phyloP scores from a whole-genome alignment of 352 stramenopile species.

The Plasmopara halstedii region DNA sequence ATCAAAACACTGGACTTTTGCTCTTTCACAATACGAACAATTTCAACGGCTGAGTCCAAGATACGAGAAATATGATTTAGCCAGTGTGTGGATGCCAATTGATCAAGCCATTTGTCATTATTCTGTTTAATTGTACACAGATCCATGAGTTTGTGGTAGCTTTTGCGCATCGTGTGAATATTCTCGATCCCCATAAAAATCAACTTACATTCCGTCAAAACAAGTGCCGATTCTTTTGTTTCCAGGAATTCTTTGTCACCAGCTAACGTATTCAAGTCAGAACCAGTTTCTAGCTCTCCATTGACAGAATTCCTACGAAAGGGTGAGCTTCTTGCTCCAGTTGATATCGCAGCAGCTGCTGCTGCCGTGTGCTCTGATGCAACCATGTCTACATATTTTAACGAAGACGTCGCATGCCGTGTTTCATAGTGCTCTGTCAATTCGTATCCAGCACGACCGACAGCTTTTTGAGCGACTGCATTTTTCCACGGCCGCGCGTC shows the following conservation, averaged over 20 bases:
- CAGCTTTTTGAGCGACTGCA: conserved; percentile 84
- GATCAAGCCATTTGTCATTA: conserved; percentile 77
- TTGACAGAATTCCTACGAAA: conserved; percentile 11
- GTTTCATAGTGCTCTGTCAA: conserved; percentile 81
- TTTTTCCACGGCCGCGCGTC: conserved; percentile 87
- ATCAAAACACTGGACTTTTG: conserved; percentile 91
- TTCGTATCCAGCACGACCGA: conserved; percentile 84
- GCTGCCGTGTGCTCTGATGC: conserved; percentile 26
- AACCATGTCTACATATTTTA: conserved; percentile 63
- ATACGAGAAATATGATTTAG: conserved; percentile 75
- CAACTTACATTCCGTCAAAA: conserved; percentile 76
- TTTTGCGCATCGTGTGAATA: conserved; percentile 88
- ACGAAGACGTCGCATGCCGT: conserved; percentile 41
- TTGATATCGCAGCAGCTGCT: conserved; percentile 12
- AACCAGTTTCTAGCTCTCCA: conserved; percentile 8
- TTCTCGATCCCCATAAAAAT: conserved; percentile 90
- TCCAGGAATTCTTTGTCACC: conserved; percentile 27
- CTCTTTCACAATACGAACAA: conserved; percentile 69
- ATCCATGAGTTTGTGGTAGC: conserved; percentile 70
- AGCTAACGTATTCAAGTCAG: conserved; percentile 1
- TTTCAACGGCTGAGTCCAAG: conserved; percentile 75
- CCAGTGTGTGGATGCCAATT: conserved; percentile 65
- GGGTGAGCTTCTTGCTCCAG: neutral
- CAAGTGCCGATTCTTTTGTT: conserved; percentile 39
- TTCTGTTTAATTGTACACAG: conserved; percentile 55